Percentiles rank a stretch among this genome's conserved stretches.
Evolutionary conservation across 2,329 filamentous ascomycete genomes (phyloP).

Genomic region (Cercospora canescens): DNA sequence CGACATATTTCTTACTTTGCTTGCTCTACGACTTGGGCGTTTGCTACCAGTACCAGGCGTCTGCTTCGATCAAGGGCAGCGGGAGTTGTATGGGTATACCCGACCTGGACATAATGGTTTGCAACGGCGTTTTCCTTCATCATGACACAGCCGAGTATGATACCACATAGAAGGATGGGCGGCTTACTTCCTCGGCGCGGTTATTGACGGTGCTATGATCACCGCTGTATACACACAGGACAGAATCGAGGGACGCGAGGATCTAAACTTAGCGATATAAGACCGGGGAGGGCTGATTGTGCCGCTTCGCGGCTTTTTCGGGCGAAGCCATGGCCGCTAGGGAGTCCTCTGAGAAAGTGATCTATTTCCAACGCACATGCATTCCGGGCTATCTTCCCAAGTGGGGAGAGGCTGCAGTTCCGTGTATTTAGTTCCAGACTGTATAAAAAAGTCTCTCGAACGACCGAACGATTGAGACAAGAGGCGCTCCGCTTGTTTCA

Average conservation of each 20-base stretch:
- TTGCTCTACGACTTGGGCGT: background rate
- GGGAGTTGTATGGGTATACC: slow-evolving; percentile 7
- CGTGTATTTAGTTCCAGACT: background rate
- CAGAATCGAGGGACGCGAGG: background rate
- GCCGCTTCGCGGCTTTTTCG: background rate
- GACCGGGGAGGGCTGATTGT: background rate
- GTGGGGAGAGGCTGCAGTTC: background rate
- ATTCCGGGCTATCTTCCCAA: background rate
- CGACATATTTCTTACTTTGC: background rate
- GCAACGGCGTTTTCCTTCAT: background rate
- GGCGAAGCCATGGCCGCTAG: background rate
- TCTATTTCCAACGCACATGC: background rate
- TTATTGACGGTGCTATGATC: background rate
- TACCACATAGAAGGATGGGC: background rate
- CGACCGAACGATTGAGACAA: background rate
- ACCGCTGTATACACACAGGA: background rate
- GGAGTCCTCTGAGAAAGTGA: background rate
- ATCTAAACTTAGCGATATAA: background rate
- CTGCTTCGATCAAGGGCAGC: background rate
- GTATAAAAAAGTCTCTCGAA: background rate
- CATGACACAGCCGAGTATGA: background rate
- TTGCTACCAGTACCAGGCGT: background rate
- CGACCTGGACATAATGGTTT: background rate
- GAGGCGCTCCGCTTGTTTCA: too few relatives aligned
- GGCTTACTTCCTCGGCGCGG: background rate